These are phyloP conservation scores for Kockovaella imperatae DNA, from an alignment of 768 basidiomycete species.

Conservation along the genomic window DNA sequence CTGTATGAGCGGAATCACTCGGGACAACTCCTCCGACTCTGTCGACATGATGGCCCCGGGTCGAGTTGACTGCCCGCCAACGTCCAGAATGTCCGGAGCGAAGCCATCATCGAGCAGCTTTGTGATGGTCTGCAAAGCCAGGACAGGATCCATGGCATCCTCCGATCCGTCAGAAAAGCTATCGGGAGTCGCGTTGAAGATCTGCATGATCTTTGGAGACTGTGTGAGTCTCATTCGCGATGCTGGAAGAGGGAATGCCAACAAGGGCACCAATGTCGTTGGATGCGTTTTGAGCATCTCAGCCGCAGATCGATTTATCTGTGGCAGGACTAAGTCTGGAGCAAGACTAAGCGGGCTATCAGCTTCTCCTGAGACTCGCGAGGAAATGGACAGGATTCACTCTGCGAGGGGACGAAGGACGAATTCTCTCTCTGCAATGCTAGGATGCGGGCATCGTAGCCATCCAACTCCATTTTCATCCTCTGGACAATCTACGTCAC, in stretches of 20 bases:
- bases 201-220: constrained; percentile 68
- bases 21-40: constrained; percentile 59
- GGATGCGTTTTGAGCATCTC: constrained; percentile 48
- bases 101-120: constrained; percentile 30
- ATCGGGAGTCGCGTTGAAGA: constrained; percentile 87
- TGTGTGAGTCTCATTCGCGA: constrained; percentile 16
- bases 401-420: constrained; percentile 80
- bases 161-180: constrained; percentile 83
- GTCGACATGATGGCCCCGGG: constrained; percentile 55
- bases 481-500: constrained; percentile 46
- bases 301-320: constrained; percentile 35
- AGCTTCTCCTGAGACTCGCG: not conserved
- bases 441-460: constrained; percentile 76
- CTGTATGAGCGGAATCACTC: constrained; percentile 65
- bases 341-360: constrained; percentile 58
- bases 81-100: constrained; percentile 67
- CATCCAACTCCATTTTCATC: constrained; percentile 50
- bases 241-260: constrained; percentile 26
- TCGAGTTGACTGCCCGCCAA: constrained; percentile 89
- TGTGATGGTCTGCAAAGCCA: constrained; percentile 51
- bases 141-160: constrained; percentile 51
- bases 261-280: constrained; percentile 28
- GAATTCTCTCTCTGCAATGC: constrained; percentile 78
- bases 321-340: constrained; percentile 65
- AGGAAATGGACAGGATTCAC: constrained; percentile 50